Base-by-base conservation (phyloP, 1,284 basidiomycete species). In the Cystobasidium sp. region DNA sequence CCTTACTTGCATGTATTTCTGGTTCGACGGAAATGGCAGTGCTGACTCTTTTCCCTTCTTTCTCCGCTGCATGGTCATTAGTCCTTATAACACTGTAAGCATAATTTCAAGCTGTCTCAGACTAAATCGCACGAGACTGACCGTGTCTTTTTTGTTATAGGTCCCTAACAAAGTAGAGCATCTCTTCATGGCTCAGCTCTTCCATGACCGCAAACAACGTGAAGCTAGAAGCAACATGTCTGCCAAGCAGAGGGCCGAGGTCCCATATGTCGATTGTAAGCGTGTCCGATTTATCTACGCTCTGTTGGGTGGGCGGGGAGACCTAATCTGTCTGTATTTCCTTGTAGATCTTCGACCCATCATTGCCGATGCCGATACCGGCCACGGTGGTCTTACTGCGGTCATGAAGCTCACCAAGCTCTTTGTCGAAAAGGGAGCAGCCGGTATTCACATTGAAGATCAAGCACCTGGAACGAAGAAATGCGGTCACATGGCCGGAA, bases 381-480 rank as follows among this genome's bases (percentile, higher is more conserved):
- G 84, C 14, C 88, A 89, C 80, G 88, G 88, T 76, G 88, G 88
- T 76, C 82, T 88, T 47, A 88, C 87, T 4, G 88, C 88, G n/a
- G 85, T 86, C 47, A 88, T 88, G 87, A 89, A 89, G 84, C 86
- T 91, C 76, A 88, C 90, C 75, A 91, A 91, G 84, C 86, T 91
- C 83, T 90, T 91, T 82, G 89, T 91, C 77, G 90, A 91, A 83
- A 87, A 58, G 41, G 80, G 80, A 41, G 80, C 79, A 7, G 83
- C 83, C 12, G 83, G 83, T 68, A 89, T 91, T 78, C 90, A 91
- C 83, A 88, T 91, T 79, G 90, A 91, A 83, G 90, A 91, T 80
- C 90, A 91, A 84, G 89, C 89, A 8, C 88, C 88, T 3, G 88
- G 88, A n/a, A 88, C 88, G 63, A 89, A 89, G 83, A 89, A 89